Base-by-base conservation (phyloP, 768 basidiomycete species). In the Royoungia palumana region DNA sequence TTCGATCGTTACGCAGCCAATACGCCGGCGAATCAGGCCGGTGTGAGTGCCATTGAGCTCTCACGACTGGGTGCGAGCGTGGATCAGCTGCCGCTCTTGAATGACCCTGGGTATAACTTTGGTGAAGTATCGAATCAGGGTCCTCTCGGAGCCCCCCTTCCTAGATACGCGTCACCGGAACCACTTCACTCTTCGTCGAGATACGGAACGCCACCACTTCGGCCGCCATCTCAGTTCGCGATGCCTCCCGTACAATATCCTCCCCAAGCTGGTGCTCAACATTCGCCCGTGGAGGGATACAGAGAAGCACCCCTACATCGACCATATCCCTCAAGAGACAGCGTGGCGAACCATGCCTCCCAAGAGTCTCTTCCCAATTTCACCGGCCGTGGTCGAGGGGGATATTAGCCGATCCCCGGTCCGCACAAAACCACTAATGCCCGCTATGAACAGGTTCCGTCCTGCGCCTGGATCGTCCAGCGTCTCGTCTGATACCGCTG, bases 301-400 rank as follows among this genome's bases (percentile, higher is more conserved):
- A 71, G 83, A 39, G 80, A 85, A 56, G 83, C 84, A 6, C 79
- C 86, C 2, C 61, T 81, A 1, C 83, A 87, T 59, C 74, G 87
- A 48, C 83, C 83, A 2, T 66, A 74, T 46, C 59, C 62, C 5
- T 53, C 55, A 21, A 54, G 61, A 19, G 60, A 58, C 6, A 53
- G 22, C 32, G 51, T 51, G 30, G 38, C 7, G 22, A 34, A 42
- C 36, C 49, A 54, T 14, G 39, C 50, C 4, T 50, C 56, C 25
- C 56, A 58, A 21, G 53, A 64, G 12, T 61, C 62, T 2, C 4
- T 61, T 3, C 42, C 61, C 21, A 69, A 67, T 45, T 45, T 63
- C 27, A 50, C 64, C 13, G 72, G 68, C 20, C 65, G 71, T n/a
- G 67, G 68, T 43, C 65, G 64, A 50, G 50, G 54, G 35, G 53